These are phyloP conservation scores for Arachnomyces sp. DNA, from an alignment of 2,329 filamentous ascomycete genomes.

Conservation along the genomic window DNA sequence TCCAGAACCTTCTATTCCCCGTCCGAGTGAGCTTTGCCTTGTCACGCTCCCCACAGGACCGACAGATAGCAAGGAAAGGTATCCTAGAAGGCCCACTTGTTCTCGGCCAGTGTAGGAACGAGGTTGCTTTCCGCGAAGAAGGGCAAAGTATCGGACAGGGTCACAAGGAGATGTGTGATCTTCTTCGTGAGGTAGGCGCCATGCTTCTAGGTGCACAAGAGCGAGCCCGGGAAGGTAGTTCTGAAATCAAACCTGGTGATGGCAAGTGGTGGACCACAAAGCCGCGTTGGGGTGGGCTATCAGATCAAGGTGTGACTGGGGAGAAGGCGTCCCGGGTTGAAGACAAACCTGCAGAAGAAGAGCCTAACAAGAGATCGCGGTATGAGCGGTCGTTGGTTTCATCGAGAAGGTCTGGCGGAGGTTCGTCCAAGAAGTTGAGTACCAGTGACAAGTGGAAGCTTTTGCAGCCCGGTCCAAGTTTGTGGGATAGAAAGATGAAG, in stretches of 20 bases:
- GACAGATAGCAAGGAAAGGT: conserved; percentile 45
- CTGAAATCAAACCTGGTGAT: conserved; percentile 44
- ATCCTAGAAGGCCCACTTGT: conserved; percentile 53
- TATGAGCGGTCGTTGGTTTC: conserved; percentile 26
- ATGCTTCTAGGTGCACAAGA: conserved; percentile 55
- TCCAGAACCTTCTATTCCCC: conserved; percentile 48
- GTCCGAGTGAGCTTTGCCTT: conserved; percentile 50
- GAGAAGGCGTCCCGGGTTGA: conserved; percentile 22
- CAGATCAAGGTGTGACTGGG: conserved; percentile 29
- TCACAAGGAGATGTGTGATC: conserved; percentile 41
- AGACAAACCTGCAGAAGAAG: conserved; percentile 18
- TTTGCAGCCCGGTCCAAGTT: conserved; percentile 41
- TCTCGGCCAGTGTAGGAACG: conserved; percentile 47
- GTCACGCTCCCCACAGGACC: conserved; percentile 47
- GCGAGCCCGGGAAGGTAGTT: conserved; percentile 47
- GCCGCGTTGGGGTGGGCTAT: conserved; percentile 50
- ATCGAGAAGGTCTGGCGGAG: conserved; percentile 25
- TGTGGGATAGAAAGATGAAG: conserved; percentile 51
- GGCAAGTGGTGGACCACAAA: conserved; percentile 55
- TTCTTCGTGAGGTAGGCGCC: conserved; percentile 51
- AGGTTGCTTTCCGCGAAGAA: conserved; percentile 44
- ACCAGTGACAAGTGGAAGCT: conserved; percentile 47
- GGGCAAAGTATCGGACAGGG: conserved; percentile 23
- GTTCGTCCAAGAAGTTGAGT: conserved; percentile 34
- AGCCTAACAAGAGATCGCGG: conserved; percentile 33